Evolutionary conservation across 257 asterid species (phyloP).

Genomic region (Paraleonurus japonicus): DNA sequence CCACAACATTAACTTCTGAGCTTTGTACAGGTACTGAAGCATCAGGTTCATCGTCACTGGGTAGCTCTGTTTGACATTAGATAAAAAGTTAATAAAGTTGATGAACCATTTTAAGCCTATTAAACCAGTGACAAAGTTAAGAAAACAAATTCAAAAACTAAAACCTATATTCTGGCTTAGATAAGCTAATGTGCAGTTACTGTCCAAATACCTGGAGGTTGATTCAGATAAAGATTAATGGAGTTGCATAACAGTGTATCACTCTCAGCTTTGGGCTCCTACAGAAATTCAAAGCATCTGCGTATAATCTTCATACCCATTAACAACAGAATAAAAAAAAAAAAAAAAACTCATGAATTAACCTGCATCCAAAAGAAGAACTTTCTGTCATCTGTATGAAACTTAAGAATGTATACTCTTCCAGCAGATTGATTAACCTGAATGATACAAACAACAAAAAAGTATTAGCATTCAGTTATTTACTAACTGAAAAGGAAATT

Average conservation of each 20-base stretch:
- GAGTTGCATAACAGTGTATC: constrained; percentile 67
- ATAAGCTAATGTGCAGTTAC: neutral
- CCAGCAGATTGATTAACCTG: constrained; percentile 91
- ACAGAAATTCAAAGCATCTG: constrained; percentile 37
- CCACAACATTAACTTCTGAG: constrained; percentile 63
- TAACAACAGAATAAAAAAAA: neutral
- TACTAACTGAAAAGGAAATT: neutral
- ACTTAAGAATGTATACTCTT: constrained; percentile 88
- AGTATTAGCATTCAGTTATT: constrained; percentile 11
- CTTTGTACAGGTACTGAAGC: constrained; percentile 56
- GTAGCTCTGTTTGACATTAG: constrained; percentile 46
- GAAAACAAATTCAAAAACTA: constrained; percentile 4
- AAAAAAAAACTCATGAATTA: constrained; percentile 12
- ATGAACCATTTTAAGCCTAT: neutral
- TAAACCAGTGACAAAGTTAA: neutral
- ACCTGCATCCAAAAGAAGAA: constrained; percentile 99
- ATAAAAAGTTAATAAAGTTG: constrained; percentile 15
- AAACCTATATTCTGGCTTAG: constrained; percentile 4
- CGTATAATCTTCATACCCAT: constrained; percentile 17
- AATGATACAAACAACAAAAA: constrained; percentile 21
- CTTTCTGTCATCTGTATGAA: constrained; percentile 84
- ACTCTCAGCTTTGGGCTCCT: constrained; percentile 81
- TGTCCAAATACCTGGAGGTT: constrained; percentile 59
- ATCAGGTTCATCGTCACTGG: constrained; percentile 70
- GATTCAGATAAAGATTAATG: constrained; percentile 78